These are phyloP conservation scores for Primulina huaijiensis DNA, from an alignment of 257 asterid species.

Conservation along the genomic window DNA sequence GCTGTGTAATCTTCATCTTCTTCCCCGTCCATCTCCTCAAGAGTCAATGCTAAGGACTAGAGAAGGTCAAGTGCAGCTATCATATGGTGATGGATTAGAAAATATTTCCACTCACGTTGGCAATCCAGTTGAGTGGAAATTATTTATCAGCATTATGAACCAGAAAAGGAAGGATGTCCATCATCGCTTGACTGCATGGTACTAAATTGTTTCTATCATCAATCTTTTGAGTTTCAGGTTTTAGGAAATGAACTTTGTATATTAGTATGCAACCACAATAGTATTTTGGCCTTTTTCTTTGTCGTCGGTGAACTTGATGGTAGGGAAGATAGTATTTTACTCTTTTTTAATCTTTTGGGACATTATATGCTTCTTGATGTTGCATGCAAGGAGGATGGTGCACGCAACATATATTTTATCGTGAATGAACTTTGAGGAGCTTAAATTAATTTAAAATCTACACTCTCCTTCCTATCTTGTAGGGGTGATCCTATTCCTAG, in stretches of 20 bases:
- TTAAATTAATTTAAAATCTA: slow-evolving; percentile 17
- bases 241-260: slow-evolving; percentile 1
- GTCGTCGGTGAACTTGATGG: not conserved
- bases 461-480: slow-evolving; percentile 31
- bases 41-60: slow-evolving; percentile 29
- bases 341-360: slow-evolving; percentile 9
- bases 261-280: slow-evolving; percentile 3
- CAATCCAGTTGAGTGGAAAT: slow-evolving; percentile 48
- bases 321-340: not conserved
- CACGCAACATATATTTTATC: not conserved
- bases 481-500: slow-evolving; percentile 95
- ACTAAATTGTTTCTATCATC: slow-evolving; percentile 26
- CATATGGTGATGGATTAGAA: slow-evolving; percentile 37
- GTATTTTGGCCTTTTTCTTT: slow-evolving; percentile 13
- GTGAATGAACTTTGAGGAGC: not conserved
- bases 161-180: slow-evolving; percentile 54
- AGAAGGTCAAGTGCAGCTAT: slow-evolving; percentile 35
- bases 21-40: slow-evolving; percentile 56
- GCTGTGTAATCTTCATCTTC: slow-evolving; percentile 67
- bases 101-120: slow-evolving; percentile 34
- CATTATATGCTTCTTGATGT: slow-evolving; percentile 9
- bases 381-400: slow-evolving; percentile 11
- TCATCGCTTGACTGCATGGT: slow-evolving; percentile 75
- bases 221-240: slow-evolving; percentile 5
- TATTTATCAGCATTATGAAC: slow-evolving; percentile 60